A percentile compares a stretch with the other conserved stretches of the same genome.
Evolutionary conservation across 1,284 basidiomycete genomes (phyloP).

Genomic region (Sporisorium scitamineum): DNA sequence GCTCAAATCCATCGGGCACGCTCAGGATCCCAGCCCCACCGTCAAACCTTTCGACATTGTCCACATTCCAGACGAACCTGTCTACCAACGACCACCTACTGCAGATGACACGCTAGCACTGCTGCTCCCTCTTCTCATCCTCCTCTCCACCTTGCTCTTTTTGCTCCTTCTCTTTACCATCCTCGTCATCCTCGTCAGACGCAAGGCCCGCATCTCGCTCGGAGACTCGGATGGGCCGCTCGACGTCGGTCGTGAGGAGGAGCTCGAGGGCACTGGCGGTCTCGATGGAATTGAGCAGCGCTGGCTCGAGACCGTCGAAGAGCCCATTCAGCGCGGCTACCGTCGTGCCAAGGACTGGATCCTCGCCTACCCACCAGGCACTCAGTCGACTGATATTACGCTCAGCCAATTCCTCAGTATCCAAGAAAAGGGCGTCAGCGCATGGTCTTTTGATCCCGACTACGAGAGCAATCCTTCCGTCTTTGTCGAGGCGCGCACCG

Average conservation of each 20-base stretch:
- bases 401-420: slow-evolving; percentile 68
- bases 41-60: slow-evolving; percentile 28
- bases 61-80: slow-evolving; percentile 33
- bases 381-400: slow-evolving; percentile 67
- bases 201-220: slow-evolving; percentile 72
- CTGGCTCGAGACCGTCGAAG: slow-evolving; percentile 88
- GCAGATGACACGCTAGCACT: slow-evolving; percentile 58
- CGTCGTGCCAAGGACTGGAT: slow-evolving; percentile 85
- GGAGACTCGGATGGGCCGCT: slow-evolving; percentile 90
- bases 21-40: slow-evolving; percentile 38
- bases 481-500: slow-evolving; percentile 66
- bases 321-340: slow-evolving; percentile 79
- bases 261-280: slow-evolving; percentile 83
- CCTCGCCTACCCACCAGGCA: slow-evolving; percentile 44
- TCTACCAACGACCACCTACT: slow-evolving; percentile 44
- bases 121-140: slow-evolving; percentile 76
- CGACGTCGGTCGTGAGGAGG: slow-evolving; percentile 84
- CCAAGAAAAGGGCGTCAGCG: slow-evolving; percentile 69
- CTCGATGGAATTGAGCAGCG: slow-evolving; percentile 89
- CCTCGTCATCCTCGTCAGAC: slow-evolving; percentile 61
- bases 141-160: slow-evolving; percentile 91
- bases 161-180: slow-evolving; percentile 72
- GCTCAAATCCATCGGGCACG: slow-evolving; percentile 41
- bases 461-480: slow-evolving; percentile 68
- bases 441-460: slow-evolving; percentile 68